A percentile compares a stretch with the other conserved stretches of the same genome.
phyloP scores from a whole-genome alignment of 2,329 filamentous ascomycete species.

The Huntiella bhutanensis region DNA sequence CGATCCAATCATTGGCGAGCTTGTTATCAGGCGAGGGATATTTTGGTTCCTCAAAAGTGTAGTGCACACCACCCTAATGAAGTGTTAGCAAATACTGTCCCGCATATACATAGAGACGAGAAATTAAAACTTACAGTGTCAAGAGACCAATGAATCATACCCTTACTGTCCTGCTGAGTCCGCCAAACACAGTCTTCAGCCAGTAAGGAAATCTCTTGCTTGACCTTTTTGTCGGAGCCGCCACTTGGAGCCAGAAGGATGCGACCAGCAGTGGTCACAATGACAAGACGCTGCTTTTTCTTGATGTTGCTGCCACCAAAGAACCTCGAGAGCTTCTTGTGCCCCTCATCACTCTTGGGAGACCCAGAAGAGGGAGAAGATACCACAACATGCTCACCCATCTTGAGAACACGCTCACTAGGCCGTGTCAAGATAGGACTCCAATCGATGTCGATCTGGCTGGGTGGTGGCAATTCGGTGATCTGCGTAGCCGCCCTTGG shows the following conservation, averaged over 20 bases:
- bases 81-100: conserved; percentile 2
- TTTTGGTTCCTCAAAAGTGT: conserved; percentile 86
- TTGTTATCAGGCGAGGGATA: conserved; percentile 38
- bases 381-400: conserved; percentile 76
- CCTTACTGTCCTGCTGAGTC: conserved; percentile 69
- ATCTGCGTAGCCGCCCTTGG: conserved; percentile 26
- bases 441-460: conserved; percentile 95
- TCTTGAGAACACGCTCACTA: conserved; percentile 85
- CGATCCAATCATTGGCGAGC: conserved; percentile 72
- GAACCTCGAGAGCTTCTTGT: conserved; percentile 83
- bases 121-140: conserved; percentile 56
- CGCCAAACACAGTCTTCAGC: conserved; percentile 58
- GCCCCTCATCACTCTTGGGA: conserved; percentile 50
- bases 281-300: conserved; percentile 79
- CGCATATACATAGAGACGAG: not conserved
- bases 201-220: conserved; percentile 76
- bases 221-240: conserved; percentile 88
- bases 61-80: conserved; percentile 66
- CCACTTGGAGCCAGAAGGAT: conserved; percentile 80
- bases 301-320: conserved; percentile 84
- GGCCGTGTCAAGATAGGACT: conserved; percentile 78
- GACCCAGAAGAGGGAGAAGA: conserved; percentile 59
- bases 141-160: conserved; percentile 71
- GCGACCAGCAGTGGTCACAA: conserved; percentile 82
- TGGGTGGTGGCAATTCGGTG: conserved; percentile 89